Evolutionary conservation across 495 filamentous ascomycete genomes (phyloP).

Genomic region (Penicillium mononematosum): DNA sequence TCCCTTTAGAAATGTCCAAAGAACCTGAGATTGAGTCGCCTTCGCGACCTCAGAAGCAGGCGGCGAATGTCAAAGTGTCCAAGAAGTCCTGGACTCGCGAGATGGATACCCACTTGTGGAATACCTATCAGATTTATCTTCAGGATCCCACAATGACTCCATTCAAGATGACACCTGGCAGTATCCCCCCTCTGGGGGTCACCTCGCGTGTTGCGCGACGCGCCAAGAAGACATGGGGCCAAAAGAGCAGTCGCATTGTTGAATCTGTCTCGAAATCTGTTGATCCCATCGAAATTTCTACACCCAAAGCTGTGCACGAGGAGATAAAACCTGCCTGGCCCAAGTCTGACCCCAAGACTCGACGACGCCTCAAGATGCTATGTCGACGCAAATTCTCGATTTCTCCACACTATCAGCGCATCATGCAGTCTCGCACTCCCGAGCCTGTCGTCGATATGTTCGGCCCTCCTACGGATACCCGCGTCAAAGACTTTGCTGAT

Average conservation of each 20-base stretch:
- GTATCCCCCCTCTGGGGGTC: slow-evolving; percentile 84
- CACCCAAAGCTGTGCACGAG: slow-evolving; percentile 47
- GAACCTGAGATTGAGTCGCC: slow-evolving; percentile 38
- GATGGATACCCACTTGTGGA: slow-evolving; percentile 93
- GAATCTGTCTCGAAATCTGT: slow-evolving; percentile 10
- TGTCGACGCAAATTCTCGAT: slow-evolving; percentile 74
- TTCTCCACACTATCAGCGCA: slow-evolving; percentile 64
- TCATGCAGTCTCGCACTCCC: slow-evolving; percentile 70
- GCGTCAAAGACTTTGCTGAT: slow-evolving; percentile 23
- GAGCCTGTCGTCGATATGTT: slow-evolving; percentile 65
- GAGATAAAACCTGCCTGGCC: slow-evolving; percentile 63
- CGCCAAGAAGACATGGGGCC: slow-evolving; percentile 78
- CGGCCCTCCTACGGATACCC: slow-evolving; percentile 18
- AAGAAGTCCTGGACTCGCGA: slow-evolving; percentile 71
- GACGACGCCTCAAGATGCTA: slow-evolving; percentile 75
- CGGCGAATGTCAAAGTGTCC: slow-evolving; percentile 5
- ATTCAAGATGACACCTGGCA: slow-evolving; percentile 84
- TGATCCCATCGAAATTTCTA: slow-evolving; percentile 61
- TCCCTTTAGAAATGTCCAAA: slow-evolving; percentile 41
- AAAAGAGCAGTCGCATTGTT: slow-evolving; percentile 21
- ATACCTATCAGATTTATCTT: slow-evolving; percentile 81
- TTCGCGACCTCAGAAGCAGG: slow-evolving; percentile 28
- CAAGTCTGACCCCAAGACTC: slow-evolving; percentile 75
- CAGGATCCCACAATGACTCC: slow-evolving; percentile 92
- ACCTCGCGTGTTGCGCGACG: slow-evolving; percentile 84